Evolutionary conservation across 1,284 basidiomycete species (phyloP).

Genomic region (Lentinus polychrous): DNA sequence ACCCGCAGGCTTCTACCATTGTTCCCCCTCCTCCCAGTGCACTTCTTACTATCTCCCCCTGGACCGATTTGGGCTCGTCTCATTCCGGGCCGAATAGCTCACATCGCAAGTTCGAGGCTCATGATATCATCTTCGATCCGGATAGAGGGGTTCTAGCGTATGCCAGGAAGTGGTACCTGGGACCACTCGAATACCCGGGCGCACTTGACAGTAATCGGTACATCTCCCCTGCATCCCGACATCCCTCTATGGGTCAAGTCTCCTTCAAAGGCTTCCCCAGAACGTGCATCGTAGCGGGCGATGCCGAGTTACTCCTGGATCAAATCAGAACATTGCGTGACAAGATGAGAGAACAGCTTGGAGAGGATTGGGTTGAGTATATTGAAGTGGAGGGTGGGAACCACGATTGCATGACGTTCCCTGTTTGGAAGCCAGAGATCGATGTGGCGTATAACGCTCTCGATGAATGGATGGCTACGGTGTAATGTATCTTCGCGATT

Average conservation of each 20-base stretch:
- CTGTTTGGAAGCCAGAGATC: conserved; percentile 47
- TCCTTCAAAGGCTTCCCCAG: conserved; percentile 29
- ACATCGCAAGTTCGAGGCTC: conserved; percentile 8
- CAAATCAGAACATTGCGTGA: conserved; percentile 25
- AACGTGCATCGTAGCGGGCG: conserved; percentile 29
- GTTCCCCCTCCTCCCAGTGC: conserved; percentile 23
- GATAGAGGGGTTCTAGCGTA: background rate
- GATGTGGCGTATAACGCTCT: conserved; percentile 37
- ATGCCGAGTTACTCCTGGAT: conserved; percentile 28
- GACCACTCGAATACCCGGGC: background rate
- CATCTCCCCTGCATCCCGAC: conserved; percentile 20
- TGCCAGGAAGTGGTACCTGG: conserved; percentile 4
- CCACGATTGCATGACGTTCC: conserved; percentile 46
- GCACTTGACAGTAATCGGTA: conserved; percentile 16
- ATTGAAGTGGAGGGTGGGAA: conserved; percentile 41
- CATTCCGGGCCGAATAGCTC: conserved; percentile 21
- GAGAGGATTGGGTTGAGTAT: conserved; percentile 38
- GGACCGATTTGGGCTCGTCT: conserved; percentile 33
- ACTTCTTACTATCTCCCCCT: conserved; percentile 41
- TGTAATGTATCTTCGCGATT: no score
- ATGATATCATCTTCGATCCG: background rate
- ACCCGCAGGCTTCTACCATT: conserved; percentile 14
- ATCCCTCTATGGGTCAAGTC: background rate
- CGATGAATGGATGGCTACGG: conserved; percentile 37
- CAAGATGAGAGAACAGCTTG: conserved; percentile 37